These are phyloP conservation scores for Gossypium australe DNA, from an alignment of 345 rosid genomes.

Conservation along the genomic window DNA sequence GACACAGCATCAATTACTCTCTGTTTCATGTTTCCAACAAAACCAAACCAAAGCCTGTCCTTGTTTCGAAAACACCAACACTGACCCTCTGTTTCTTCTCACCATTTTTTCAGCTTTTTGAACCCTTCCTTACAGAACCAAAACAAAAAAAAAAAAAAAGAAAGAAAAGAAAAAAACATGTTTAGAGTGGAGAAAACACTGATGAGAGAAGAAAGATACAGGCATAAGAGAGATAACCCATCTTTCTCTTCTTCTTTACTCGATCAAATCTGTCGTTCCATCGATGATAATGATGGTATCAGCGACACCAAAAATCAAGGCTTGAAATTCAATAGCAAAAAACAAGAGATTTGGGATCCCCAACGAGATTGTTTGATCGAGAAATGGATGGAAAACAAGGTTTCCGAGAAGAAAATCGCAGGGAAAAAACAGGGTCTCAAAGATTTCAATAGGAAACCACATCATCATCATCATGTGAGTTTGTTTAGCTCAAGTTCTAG, in stretches of 20 bases:
- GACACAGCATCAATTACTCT: conserved; percentile 11
- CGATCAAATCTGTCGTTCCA: conserved; percentile 85
- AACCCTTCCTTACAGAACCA: too few species aligned
- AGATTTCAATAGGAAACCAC: conserved; percentile 26
- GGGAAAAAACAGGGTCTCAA: conserved; percentile 17
- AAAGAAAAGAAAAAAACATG: conserved; percentile 19
- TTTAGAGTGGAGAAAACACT: conserved; percentile 33
- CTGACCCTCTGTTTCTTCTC: neutral
- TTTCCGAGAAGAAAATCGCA: conserved; percentile 5
- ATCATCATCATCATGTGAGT: conserved; percentile 19
- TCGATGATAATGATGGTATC: conserved; percentile 39
- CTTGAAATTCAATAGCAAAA: conserved; percentile 35
- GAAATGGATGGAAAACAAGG: conserved; percentile 40
- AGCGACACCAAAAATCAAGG: conserved; percentile 26
- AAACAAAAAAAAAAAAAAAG: neutral
- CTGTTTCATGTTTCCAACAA: neutral
- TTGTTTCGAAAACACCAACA: neutral
- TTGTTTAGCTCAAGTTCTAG: conserved; percentile 63
- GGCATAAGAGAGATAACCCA: conserved; percentile 37
- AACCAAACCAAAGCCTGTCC: neutral
- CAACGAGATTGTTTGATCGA: conserved; percentile 34
- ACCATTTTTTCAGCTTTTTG: conserved; percentile 21
- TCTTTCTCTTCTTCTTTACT: conserved; percentile 90
- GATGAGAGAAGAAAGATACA: conserved; percentile 23
- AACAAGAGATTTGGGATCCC: conserved; percentile 17